phyloP scores from a whole-genome alignment of 1,139 yeast species.

The Pichia norvegensis region DNA sequence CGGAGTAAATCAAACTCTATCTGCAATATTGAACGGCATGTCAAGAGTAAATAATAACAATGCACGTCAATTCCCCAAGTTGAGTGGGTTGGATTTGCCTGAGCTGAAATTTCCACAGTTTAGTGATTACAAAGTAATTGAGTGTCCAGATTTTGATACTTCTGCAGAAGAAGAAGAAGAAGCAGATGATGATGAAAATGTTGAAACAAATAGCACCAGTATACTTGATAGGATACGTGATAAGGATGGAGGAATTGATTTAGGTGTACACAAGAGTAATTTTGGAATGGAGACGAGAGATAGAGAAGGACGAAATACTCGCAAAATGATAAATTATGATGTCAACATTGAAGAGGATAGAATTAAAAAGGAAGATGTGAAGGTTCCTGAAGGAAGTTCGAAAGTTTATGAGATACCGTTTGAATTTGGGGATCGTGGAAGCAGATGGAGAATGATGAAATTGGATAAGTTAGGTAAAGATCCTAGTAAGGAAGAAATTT shows the following conservation, averaged over 20 bases:
- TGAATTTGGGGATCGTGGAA: constrained; percentile 31
- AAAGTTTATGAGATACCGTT: constrained; percentile 14
- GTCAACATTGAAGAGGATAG: background rate
- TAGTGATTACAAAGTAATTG: constrained; percentile 15
- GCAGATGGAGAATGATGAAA: constrained; percentile 33
- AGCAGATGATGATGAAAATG: constrained; percentile 13
- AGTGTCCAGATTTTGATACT: constrained; percentile 21
- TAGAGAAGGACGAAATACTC: background rate
- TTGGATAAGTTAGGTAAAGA: constrained; percentile 15
- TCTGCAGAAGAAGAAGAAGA: constrained; percentile 16
- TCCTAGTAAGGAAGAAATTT: constrained; percentile 13
- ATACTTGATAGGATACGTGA: constrained; percentile 9
- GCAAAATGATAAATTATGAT: constrained; percentile 11
- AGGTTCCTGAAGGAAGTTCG: background rate
- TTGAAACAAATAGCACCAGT: no score
- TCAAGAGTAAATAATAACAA: background rate
- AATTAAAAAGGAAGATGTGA: background rate
- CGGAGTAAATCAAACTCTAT: no score
- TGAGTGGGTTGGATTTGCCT: background rate
- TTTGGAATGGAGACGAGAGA: constrained; percentile 1
- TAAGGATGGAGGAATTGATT: constrained; percentile 12
- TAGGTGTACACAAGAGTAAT: constrained; percentile 10
- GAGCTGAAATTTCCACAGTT: constrained; percentile 8
- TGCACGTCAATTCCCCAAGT: background rate
- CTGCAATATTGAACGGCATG: no score